A percentile compares a stretch with the other conserved stretches of the same genome.
phyloP scores from a whole-genome alignment of 306 rosid genomes.

The Trichosanthes cucumerina region DNA sequence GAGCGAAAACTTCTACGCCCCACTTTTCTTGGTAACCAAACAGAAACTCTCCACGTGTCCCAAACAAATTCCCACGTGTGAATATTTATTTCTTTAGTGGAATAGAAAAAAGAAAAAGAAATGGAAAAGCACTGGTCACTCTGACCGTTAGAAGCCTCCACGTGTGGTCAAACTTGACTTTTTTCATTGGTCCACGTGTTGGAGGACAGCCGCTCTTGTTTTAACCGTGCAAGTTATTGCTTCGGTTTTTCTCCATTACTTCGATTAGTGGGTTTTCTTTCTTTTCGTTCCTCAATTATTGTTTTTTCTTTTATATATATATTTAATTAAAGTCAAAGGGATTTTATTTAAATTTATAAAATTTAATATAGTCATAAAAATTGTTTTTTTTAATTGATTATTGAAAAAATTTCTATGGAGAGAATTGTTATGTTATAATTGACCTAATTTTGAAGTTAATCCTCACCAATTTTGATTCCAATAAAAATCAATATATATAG shows the following conservation, averaged over 20 bases:
- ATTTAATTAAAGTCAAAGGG: neutral
- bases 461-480: too few species aligned
- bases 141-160: neutral
- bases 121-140: neutral
- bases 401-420: too few species aligned
- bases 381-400: too few species aligned
- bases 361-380: too few species aligned
- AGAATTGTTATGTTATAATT: too few species aligned
- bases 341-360: neutral
- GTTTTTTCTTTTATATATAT: neutral
- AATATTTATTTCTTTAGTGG: neutral
- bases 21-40: neutral
- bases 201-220: neutral
- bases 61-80: neutral
- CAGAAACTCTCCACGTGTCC: neutral
- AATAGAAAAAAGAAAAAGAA: neutral
- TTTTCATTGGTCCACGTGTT: neutral
- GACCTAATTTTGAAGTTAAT: too few species aligned
- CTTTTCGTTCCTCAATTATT: neutral
- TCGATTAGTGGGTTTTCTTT: neutral
- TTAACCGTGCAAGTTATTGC: conserved; percentile 6
- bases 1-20: neutral
- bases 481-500: too few species aligned
- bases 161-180: conserved; percentile 7
- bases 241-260: conserved; percentile 2